Conservation (phyloP, 495 filamentous ascomycete species). For the Tuber aestivum region DNA sequence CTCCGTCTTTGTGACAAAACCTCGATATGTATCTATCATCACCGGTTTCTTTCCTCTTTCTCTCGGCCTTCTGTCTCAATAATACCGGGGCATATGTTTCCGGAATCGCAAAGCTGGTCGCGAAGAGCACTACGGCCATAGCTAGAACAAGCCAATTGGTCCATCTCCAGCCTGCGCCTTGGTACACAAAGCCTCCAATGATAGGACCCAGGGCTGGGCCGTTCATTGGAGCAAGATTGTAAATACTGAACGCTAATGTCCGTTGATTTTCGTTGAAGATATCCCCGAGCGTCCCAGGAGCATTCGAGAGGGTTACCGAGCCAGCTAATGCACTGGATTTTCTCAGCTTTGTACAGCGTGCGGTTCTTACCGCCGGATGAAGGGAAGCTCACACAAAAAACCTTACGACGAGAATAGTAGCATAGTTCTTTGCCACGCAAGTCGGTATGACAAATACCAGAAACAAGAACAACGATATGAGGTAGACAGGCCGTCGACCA, state of each 20-base stretch:
- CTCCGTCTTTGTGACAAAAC: slow-evolving; percentile 40
- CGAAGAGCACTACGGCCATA: slow-evolving; percentile 53
- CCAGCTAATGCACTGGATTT: slow-evolving; percentile 60
- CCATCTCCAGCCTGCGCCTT: slow-evolving; percentile 81
- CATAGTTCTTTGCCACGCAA: slow-evolving; percentile 60
- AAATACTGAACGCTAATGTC: slow-evolving; percentile 66
- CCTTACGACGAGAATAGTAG: slow-evolving; percentile 59
- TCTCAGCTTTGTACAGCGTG: background rate
- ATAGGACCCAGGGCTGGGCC: slow-evolving; percentile 56
- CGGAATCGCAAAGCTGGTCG: slow-evolving; percentile 53
- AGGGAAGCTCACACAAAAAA: slow-evolving; percentile 57
- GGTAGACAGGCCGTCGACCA: slow-evolving; percentile 68
- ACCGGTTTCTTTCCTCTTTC: slow-evolving; percentile 63
- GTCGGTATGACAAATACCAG: slow-evolving; percentile 63
- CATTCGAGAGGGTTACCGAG: slow-evolving; percentile 73
- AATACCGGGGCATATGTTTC: slow-evolving; percentile 78
- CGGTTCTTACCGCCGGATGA: background rate
- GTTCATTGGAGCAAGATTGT: slow-evolving; percentile 72
- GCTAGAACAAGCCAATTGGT: slow-evolving; percentile 81
- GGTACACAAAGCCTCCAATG: slow-evolving; percentile 69
- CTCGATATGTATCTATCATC: slow-evolving; percentile 52
- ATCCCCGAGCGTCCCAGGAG: slow-evolving; percentile 76
- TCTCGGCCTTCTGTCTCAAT: slow-evolving; percentile 61
- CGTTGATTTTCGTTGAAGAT: slow-evolving; percentile 66
- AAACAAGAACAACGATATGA: slow-evolving; percentile 59